Base-by-base conservation (phyloP, 148 eudicot species). In the Vaccinium darrowii region DNA sequence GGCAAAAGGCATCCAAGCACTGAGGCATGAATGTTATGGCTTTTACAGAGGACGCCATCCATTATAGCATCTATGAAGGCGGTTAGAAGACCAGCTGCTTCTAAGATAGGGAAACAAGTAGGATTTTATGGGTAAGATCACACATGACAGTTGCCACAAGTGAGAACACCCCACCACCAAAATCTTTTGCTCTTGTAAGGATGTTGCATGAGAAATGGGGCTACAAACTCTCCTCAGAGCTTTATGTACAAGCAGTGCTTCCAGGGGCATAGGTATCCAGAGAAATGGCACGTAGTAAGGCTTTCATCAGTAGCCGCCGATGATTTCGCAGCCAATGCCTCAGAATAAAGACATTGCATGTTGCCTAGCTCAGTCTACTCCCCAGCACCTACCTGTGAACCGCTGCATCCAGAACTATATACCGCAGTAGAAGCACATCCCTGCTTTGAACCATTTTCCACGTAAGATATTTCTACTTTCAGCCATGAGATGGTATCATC, bases 181-280 rank as follows among this genome's bases (percentile, higher is more conserved):
- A 97, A 88, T 97, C 99, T 86, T 95, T 97, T 72, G 98, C 98
- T 83, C 92, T 92, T 86, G 88, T 91, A 79, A 97, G 95, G 47
- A 97, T 93, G 80, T 88, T 92, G 88, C 97, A 91, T 86, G 95
- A 91, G 81, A 98, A 95, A 54, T 94, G 96, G 23, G 98, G 98
- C 90, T 95, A 87, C 90, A 97, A 90, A 73, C 93, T 93, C 85
- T 97, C 99, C 89, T 97, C 99, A 6, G 98, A 89, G 63, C 95
- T 97, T 90, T 92, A 95, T 49, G 95, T 89, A 78, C 93, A 92
- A 87, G 94, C 86, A 80, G 95, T 90, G 76, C 93, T 89, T 81
- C 98, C 99, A 71, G 96, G 99, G 56, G 99, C 98, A 92, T 93
- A 95, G 43, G 98, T 97, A 86, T 96, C 99, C 52, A 97, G 93